These are phyloP conservation scores for Blumeria graminis DNA, from an alignment of 2,329 filamentous ascomycete genomes.

Conservation along the genomic window DNA sequence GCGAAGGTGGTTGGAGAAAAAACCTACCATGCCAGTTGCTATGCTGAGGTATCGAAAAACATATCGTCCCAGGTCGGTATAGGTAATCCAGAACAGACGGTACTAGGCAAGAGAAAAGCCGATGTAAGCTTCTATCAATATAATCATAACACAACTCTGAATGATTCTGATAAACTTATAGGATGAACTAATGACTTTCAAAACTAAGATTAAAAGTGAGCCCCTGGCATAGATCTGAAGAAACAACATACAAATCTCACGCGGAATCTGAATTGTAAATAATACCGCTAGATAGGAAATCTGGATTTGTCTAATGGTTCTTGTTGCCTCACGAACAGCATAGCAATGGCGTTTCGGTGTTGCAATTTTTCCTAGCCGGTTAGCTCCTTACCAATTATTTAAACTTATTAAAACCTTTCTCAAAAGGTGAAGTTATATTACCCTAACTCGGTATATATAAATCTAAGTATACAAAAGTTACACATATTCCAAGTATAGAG, in stretches of 20 bases:
- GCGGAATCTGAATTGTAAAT: neutral
- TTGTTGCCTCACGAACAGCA: constrained; percentile 2
- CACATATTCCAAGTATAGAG: too few relatives aligned
- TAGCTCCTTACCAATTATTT: too few relatives aligned
- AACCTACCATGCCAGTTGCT: constrained; percentile 78
- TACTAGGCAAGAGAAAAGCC: constrained; percentile 52
- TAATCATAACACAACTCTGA: constrained; percentile 1
- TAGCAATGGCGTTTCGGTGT: constrained; percentile 6
- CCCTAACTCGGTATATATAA: too few relatives aligned
- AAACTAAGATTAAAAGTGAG: constrained; percentile 14
- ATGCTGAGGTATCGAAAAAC: constrained; percentile 54
- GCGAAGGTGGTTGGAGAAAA: constrained; percentile 53
- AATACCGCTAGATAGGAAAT: neutral
- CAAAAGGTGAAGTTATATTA: too few relatives aligned
- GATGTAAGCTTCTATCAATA: constrained; percentile 22
- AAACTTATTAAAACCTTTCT: too few relatives aligned
- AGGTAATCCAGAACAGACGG: constrained; percentile 27
- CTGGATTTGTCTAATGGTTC: neutral
- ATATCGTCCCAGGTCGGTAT: constrained; percentile 21
- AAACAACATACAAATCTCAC: neutral
- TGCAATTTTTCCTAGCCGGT: neutral
- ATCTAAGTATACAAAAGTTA: too few relatives aligned
- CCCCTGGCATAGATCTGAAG: constrained; percentile 3
- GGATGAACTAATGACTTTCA: constrained; percentile 12
- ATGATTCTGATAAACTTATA: constrained; percentile 1